Conservation (phyloP, 768 basidiomycete species). For the Atractiella rhizophila region DNA sequence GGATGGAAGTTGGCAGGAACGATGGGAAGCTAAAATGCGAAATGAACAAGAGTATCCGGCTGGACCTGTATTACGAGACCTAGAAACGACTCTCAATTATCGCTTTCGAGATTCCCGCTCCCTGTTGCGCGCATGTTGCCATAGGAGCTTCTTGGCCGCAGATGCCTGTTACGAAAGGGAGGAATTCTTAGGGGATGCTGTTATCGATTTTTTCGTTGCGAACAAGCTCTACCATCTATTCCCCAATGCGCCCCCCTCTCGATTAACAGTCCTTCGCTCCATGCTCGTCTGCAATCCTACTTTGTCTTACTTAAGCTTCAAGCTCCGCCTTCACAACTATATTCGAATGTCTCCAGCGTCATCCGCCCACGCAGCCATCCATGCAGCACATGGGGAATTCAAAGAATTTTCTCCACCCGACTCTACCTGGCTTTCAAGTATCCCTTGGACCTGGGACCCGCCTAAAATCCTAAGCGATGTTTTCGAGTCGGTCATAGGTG, state of each 20-base stretch:
- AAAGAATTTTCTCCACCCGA: conserved; percentile 21
- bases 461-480: conserved; percentile 67
- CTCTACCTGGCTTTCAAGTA: conserved; percentile 33
- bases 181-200: conserved; percentile 76
- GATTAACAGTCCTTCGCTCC: conserved; percentile 42
- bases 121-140: too few species aligned
- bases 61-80: too few species aligned
- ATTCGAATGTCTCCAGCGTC: conserved; percentile 41
- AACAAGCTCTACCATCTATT: conserved; percentile 26
- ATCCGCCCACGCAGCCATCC: conserved; percentile 40
- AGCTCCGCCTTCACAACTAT: conserved; percentile 40
- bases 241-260: conserved; percentile 44
- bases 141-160: too few species aligned
- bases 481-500: conserved; percentile 60
- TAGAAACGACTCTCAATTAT: too few species aligned
- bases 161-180: conserved; percentile 71
- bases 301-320: conserved; percentile 42
- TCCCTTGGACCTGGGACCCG: conserved; percentile 58
- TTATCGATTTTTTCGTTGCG: conserved; percentile 29
- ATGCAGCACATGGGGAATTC: conserved; percentile 36
- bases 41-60: too few species aligned
- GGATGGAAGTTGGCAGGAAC: too few species aligned
- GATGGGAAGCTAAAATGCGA: too few species aligned
- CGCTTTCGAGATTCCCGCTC: too few species aligned
- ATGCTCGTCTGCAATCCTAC: conserved; percentile 49